Evolutionary conservation across 331 rosid species (phyloP).

Genomic region (Dryas integrifolia): DNA sequence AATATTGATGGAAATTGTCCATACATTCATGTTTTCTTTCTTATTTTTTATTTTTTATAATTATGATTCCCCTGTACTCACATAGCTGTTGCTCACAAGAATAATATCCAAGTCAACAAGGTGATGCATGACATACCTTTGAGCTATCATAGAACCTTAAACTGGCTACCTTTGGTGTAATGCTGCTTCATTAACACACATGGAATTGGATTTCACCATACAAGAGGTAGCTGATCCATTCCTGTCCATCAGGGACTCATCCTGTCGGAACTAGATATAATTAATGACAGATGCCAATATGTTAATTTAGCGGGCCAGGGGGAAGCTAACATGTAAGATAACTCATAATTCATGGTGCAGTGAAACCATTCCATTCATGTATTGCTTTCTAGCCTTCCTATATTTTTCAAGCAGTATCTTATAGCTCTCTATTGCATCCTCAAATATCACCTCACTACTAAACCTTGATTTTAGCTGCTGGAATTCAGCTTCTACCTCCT

Average conservation of each 20-base stretch:
- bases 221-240: constrained; percentile 1
- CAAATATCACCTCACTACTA: constrained; percentile 54
- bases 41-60: too few species aligned
- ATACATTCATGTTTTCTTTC: neutral
- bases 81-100: neutral
- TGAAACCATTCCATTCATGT: constrained; percentile 73
- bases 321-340: neutral
- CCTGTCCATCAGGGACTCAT: neutral
- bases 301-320: neutral
- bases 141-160: neutral
- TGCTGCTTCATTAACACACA: neutral
- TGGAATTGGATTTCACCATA: neutral
- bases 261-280: neutral
- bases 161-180: neutral
- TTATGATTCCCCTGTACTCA: neutral
- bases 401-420: constrained; percentile 57
- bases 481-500: constrained; percentile 51
- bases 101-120: neutral
- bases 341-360: constrained; percentile 42
- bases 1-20: neutral
- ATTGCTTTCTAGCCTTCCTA: constrained; percentile 62
- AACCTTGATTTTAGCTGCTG: constrained; percentile 56
- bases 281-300: neutral
- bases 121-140: neutral
- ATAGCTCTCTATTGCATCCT: constrained; percentile 49